Base-by-base conservation (phyloP, 2,329 filamentous ascomycete species). In the Penicillium paneum region DNA sequence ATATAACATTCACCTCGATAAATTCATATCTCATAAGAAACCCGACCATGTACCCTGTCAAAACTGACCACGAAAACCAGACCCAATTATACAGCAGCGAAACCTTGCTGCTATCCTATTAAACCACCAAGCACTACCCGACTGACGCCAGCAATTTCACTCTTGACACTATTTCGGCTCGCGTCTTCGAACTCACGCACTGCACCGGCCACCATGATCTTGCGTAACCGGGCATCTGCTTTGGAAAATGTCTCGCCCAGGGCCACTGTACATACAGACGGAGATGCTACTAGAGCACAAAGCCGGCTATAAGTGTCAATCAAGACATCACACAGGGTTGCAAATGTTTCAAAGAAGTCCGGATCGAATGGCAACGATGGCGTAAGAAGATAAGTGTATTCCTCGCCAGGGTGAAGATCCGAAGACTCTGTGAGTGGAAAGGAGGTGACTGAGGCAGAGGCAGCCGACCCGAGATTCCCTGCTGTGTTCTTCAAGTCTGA, bases 261-360 rank as follows among this genome's bases (percentile, higher is more conserved):
- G 0, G 79, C 74, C 0, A 84, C 81, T 5, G 81, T 83, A 67
- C 90, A 94, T 46, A 89, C 82, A 26, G 87, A 83, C 1, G 92
- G 88, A 3, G 85, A 84, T n/a, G 86, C 81, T 21, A 97, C 79
- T 55, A 99, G 78, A 40, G 79, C 80, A 65, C 95, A 78, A 28
- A 99, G 83, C 51, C 86, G 84, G 34, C 86, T 85, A 75, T 99
- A 99, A 67, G 87, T 90, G 71, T 97, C 94, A 65, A 97, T 95
- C 57, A 99, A 78, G 3, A 96, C 90, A 69, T 99, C 94, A 76
- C 94, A 97, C 7, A 99, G 80, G 12, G 94, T 97, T 13, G 91
- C 88, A 76, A 97, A 97, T 0, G 92, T 97, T 76, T 95, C 91
- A 72, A 93, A 94, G 67, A 96, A 99, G 74, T 99, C 94, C 0